Conservation (phyloP, 352 stramenopile genomes). For the Globisporangium okanoganense region DNA sequence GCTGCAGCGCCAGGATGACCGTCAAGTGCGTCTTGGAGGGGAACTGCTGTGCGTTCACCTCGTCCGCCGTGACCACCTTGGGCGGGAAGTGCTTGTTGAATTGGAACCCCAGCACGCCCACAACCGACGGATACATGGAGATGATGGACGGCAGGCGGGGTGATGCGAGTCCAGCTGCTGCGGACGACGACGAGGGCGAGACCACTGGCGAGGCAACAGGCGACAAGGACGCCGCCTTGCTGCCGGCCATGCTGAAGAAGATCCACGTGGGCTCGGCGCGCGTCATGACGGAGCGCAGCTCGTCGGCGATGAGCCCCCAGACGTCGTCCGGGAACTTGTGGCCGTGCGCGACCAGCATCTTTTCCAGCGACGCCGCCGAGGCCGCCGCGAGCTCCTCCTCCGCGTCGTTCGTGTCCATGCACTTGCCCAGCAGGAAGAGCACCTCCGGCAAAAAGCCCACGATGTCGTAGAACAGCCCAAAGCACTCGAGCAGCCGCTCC, state of each 20-base stretch:
- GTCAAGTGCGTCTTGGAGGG: conserved; percentile 64
- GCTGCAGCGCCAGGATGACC: conserved; percentile 63
- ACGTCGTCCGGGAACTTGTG: conserved; percentile 80
- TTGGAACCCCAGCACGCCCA: conserved; percentile 43
- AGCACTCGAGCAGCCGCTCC: conserved; percentile 60
- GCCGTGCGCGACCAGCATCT: conserved; percentile 65
- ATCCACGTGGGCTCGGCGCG: conserved; percentile 74
- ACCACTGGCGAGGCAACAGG: background rate
- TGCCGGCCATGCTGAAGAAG: conserved; percentile 41
- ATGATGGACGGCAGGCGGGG: conserved; percentile 52
- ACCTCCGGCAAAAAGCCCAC: conserved; percentile 77
- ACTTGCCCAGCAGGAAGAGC: conserved; percentile 70
- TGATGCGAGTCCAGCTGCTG: conserved; percentile 22
- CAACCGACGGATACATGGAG: conserved; percentile 64
- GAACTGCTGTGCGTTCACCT: conserved; percentile 50
- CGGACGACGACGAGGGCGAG: conserved; percentile 9
- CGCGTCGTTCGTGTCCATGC: conserved; percentile 67
- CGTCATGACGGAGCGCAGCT: conserved; percentile 73
- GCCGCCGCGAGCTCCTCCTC: conserved; percentile 68
- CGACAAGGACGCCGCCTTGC: conserved; percentile 2
- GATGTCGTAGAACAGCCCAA: conserved; percentile 76
- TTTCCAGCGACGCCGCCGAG: conserved; percentile 52
- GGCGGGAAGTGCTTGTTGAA: conserved; percentile 51
- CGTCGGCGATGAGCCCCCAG: conserved; percentile 77
- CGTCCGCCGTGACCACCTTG: conserved; percentile 53